A percentile compares a stretch with the other conserved stretches of the same genome.
phyloP scores from a whole-genome alignment of 352 stramenopile genomes.

The Phytophthora fragariaefolia region DNA sequence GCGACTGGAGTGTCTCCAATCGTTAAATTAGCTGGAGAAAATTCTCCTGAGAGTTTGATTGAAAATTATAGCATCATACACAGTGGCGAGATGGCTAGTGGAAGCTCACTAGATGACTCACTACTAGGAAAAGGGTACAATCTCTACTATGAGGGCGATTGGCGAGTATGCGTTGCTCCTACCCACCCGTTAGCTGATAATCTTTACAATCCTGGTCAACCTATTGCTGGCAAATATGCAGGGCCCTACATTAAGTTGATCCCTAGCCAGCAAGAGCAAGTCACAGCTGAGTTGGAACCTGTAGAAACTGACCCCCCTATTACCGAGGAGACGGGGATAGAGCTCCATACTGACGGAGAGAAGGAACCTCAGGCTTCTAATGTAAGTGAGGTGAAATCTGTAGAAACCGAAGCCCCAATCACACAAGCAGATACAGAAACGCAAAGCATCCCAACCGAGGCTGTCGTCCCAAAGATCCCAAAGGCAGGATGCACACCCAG shows the following conservation, averaged over 20 bases:
- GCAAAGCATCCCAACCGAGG: background rate
- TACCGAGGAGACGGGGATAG: background rate
- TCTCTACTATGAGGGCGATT: constrained; percentile 38
- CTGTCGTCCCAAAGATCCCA: background rate
- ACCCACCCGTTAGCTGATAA: constrained; percentile 43
- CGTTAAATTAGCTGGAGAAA: constrained; percentile 37
- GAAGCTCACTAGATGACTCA: constrained; percentile 11
- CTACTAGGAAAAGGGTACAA: constrained; percentile 51
- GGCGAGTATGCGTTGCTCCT: constrained; percentile 43
- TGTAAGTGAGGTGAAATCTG: background rate
- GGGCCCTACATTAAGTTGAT: constrained; percentile 40
- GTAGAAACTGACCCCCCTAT: constrained; percentile 1
- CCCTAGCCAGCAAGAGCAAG: background rate
- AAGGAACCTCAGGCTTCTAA: background rate
- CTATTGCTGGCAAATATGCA: constrained; percentile 1
- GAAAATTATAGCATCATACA: constrained; percentile 48
- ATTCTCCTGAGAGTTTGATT: constrained; percentile 21
- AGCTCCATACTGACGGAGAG: too few species aligned
- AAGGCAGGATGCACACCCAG: constrained; percentile 3
- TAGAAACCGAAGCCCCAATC: background rate
- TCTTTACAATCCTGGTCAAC: constrained; percentile 37
- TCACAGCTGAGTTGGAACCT: background rate
- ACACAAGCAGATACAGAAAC: background rate
- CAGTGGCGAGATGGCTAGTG: constrained; percentile 10
- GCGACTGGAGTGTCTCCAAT: constrained; percentile 22